phyloP scores from a whole-genome alignment of 2,329 filamentous ascomycete species.

The Pseudogymnoascus sp. region DNA sequence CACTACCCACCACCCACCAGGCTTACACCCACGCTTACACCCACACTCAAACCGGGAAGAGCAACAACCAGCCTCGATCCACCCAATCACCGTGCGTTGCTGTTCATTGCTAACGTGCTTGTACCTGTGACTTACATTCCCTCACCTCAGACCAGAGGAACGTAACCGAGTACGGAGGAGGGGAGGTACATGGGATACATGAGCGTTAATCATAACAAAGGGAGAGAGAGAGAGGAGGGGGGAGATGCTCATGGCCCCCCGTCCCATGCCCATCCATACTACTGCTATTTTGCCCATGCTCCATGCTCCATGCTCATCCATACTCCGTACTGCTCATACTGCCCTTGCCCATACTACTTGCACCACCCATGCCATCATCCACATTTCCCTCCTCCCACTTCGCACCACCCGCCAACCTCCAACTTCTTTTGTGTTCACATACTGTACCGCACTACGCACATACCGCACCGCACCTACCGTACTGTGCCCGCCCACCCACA shows the following conservation, averaged over 20 bases:
- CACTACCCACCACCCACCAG: too few species aligned
- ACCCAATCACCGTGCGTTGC: background rate
- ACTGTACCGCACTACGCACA: too few species aligned
- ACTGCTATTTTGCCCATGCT: background rate
- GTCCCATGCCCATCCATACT: too few species aligned
- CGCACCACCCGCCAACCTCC: background rate
- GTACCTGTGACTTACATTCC: background rate
- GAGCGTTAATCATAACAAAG: background rate
- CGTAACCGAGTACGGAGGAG: background rate
- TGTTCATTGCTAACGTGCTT: too few species aligned
- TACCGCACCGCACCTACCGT: background rate
- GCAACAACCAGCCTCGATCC: background rate
- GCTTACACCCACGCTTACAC: too few species aligned
- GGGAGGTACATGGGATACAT: background rate
- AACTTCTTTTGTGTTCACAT: background rate
- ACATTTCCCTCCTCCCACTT: background rate
- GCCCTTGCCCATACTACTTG: too few species aligned
- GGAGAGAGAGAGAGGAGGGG: background rate
- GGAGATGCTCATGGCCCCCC: too few species aligned
- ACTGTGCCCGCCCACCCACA: background rate
- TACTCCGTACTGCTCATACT: too few species aligned
- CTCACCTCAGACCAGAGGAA: background rate
- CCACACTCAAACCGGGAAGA: background rate
- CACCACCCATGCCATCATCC: background rate
- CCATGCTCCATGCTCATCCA: background rate